These are phyloP conservation scores for Sorghum bicolor DNA, from an alignment of 176 grass and related monocot species.

Conservation along the genomic window Sorghum_bicolor_NCBIv3 NC_012879.2:55968501-55969000, in stretches of 20 bases:
- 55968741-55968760: not conserved
- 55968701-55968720: not conserved
- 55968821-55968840: not conserved
- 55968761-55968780: not conserved
- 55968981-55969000: not conserved
- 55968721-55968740: not conserved
- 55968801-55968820: not conserved
- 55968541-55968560: not conserved
- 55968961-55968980: not conserved
- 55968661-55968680: not conserved
- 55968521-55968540: not conserved
- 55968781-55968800: not conserved
- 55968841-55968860: not conserved
- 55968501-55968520: conserved; percentile 11
- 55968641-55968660: not conserved
- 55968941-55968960: not conserved
- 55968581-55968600: not conserved
- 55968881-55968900: conserved; percentile 33
- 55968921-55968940: not conserved
- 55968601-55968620: not conserved
- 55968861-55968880: conserved; percentile 18
- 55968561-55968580: not conserved
- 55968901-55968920: conserved; percentile 2
- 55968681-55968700: not conserved
- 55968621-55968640: not conserved